Evolutionary conservation across 257 asterid genomes (phyloP).

Genomic region (Solanum arcanum): DNA sequence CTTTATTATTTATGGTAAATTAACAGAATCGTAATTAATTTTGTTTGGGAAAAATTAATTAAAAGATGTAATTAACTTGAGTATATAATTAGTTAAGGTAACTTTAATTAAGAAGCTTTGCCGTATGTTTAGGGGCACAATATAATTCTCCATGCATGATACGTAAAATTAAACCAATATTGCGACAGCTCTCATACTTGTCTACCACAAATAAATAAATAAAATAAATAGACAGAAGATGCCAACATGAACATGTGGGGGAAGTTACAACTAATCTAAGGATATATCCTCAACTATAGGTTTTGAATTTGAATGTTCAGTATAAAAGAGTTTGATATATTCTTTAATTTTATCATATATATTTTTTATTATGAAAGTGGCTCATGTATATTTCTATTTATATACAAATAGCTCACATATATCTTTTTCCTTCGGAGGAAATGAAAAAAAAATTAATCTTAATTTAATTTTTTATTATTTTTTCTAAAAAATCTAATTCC

Average conservation of each 20-base stretch:
- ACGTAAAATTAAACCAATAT: neutral
- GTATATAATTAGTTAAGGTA: neutral
- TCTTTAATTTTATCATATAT: no score
- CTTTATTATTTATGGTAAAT: neutral
- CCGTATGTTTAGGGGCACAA: neutral
- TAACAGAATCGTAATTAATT: neutral
- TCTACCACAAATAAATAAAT: neutral
- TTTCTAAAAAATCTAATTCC: no score
- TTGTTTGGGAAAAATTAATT: neutral
- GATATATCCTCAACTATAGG: no score
- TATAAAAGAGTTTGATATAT: neutral
- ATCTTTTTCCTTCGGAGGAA: accelerated
- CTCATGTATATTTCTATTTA: no score
- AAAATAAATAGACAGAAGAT: neutral
- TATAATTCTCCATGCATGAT: neutral
- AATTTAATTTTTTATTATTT: no score
- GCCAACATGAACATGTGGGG: neutral
- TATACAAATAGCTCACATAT: no score
- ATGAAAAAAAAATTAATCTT: no score
- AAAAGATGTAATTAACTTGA: neutral
- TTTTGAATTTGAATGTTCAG: accelerated
- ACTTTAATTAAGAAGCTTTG: neutral
- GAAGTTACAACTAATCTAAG: neutral
- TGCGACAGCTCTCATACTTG: neutral
- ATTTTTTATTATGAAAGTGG: no score